Evolutionary conservation across 2,329 filamentous ascomycete genomes (phyloP), one percentile per base, ranked within the genome.

Genomic region (Fusarium verticillioides): DNA sequence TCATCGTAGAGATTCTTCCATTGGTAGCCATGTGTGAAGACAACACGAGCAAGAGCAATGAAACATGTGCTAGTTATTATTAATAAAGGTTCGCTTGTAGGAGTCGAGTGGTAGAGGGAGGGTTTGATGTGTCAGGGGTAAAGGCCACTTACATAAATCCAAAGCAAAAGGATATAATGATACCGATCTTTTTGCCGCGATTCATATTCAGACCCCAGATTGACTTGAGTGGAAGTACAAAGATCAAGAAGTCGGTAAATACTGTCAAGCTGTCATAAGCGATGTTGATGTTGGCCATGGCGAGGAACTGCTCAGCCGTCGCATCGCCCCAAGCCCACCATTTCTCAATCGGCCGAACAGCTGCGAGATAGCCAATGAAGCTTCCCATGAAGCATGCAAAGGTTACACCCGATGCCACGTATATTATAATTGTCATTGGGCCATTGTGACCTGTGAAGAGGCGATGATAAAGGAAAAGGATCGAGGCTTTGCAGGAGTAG

Each of bases 281-380:
- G 16, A 65, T 65, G 13, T 65, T 65, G 28, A 40, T 32, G 2
- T 64, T 65, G 2, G 39, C 34, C 60, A 65, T 64, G 23, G 63
- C 63, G 7, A 64, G 40, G 34, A 65, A 65, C 34, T 65, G 63
- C 21, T 64, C 63, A 0, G 60, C 40, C 5, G 63, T 65, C 0
- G 63, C 63, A 64, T 65, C 60, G 10, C 63, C 63, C 63, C 63
- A 65, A 5, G 60, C 60, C 63, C 63, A 65, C 63, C 63, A 65
- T n/a, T 64, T 65, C 19, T 47, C 34, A 12, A 65, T 64, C 2
- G 63, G 63, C 2, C 9, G 63, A 7, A 65, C 63, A 2, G 47
- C 63, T 6, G 46, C 63, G 1, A 65, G 47, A 12, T 65, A 65
- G 6, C 60, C 63, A 7, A 65, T 65, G 1, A 65, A 21, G 10